phyloP scores from a whole-genome alignment of 495 filamentous ascomycete genomes.

The Cercophora sp. region DNA sequence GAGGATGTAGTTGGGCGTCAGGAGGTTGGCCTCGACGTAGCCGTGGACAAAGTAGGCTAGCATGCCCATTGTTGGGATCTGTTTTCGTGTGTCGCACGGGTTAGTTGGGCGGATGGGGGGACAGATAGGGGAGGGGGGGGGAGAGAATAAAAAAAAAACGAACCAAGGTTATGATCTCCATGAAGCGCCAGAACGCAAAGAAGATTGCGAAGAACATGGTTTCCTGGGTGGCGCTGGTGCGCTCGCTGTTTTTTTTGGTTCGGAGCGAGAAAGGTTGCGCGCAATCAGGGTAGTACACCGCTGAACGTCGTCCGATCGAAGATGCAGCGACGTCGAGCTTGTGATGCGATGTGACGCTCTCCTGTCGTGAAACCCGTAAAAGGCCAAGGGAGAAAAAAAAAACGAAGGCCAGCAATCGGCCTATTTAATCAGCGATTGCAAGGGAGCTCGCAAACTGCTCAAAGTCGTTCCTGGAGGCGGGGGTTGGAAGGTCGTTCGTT shows the following conservation, averaged over 20 bases:
- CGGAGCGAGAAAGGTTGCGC: too few relatives aligned
- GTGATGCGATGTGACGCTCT: not conserved
- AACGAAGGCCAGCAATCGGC: too few relatives aligned
- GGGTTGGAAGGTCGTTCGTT: not conserved
- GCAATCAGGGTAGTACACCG: too few relatives aligned
- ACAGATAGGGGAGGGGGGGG: not conserved
- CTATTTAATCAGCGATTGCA: not conserved
- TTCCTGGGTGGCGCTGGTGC: too few relatives aligned
- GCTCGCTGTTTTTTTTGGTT: too few relatives aligned
- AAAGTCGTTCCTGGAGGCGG: not conserved
- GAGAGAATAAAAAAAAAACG: conserved; percentile 10
- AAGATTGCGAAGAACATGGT: conserved; percentile 74
- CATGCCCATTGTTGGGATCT: conserved; percentile 86
- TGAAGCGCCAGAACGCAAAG: conserved; percentile 79
- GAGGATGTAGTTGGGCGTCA: conserved; percentile 78
- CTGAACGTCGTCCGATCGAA: too few relatives aligned
- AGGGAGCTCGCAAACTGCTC: not conserved
- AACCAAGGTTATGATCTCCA: conserved; percentile 74
- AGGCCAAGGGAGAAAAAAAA: too few relatives aligned
- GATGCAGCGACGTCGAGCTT: too few relatives aligned
- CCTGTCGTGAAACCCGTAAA: too few relatives aligned
- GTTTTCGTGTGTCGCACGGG: too few relatives aligned
- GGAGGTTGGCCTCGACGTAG: conserved; percentile 61
- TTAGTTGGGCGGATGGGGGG: conserved; percentile 13
- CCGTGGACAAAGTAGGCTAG: conserved; percentile 79